Evolutionary conservation across 2,329 filamentous ascomycete species (phyloP).

Genomic region (Lecanosticta acicola): DNA sequence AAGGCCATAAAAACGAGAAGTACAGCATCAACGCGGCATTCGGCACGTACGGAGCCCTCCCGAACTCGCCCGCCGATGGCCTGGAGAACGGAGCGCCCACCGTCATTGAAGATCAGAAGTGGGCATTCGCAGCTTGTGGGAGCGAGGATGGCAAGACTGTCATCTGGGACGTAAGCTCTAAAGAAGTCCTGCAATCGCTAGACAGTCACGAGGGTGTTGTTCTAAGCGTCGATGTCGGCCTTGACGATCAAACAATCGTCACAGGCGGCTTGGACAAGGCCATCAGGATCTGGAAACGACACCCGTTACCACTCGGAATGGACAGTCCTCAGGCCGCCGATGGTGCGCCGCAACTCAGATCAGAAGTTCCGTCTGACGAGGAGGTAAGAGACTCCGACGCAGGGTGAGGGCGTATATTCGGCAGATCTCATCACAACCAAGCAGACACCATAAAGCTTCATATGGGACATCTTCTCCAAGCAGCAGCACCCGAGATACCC

Average conservation of each 20-base stretch:
- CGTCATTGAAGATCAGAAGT: conserved; percentile 24
- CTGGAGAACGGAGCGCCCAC: conserved; percentile 11
- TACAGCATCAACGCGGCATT: conserved; percentile 85
- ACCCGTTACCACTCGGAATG: conserved; percentile 13
- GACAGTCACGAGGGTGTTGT: conserved; percentile 55
- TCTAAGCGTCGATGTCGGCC: conserved; percentile 55
- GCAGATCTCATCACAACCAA: too few species aligned
- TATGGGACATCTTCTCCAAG: too few species aligned
- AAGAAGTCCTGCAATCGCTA: conserved; percentile 68
- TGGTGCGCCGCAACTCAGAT: conserved; percentile 7
- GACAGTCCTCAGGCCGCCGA: conserved; percentile 1
- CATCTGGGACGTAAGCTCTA: conserved; percentile 85
- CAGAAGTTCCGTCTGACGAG: conserved; percentile 12
- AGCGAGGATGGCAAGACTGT: conserved; percentile 83
- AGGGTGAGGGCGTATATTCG: conserved; percentile 3
- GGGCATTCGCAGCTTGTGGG: conserved; percentile 69
- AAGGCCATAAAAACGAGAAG: conserved; percentile 78
- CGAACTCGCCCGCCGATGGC: neutral
- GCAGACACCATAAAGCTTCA: too few species aligned
- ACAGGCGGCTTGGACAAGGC: conserved; percentile 60
- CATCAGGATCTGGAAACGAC: conserved; percentile 54
- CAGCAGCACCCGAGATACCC: too few species aligned
- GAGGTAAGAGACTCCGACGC: conserved; percentile 6
- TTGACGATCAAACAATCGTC: conserved; percentile 49
- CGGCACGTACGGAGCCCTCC: conserved; percentile 53